Conservation (phyloP, 83 land plant species). For the Thuja plicata region DNA sequence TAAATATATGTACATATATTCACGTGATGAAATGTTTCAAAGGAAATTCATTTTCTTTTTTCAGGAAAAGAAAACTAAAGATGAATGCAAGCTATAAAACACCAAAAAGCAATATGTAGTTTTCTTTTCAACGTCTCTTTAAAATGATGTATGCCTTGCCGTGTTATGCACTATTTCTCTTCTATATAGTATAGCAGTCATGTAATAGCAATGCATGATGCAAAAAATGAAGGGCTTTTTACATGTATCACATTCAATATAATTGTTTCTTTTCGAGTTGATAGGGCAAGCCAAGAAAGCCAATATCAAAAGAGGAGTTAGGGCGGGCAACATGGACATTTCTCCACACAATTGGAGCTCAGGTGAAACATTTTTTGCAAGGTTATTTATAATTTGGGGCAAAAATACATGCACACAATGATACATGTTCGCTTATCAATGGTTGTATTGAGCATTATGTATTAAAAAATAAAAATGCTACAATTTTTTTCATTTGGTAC, state of each 20-base stretch:
- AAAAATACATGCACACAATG: background rate
- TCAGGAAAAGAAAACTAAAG: background rate
- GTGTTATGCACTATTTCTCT: background rate
- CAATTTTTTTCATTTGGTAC: background rate
- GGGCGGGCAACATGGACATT: constrained; percentile 95
- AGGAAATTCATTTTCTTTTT: background rate
- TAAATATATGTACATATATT: background rate
- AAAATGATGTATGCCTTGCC: background rate
- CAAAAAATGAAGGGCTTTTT: background rate
- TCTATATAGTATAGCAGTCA: background rate
- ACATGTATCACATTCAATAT: background rate
- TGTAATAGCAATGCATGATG: background rate
- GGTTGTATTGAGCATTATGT: background rate
- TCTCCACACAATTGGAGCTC: constrained; percentile 88
- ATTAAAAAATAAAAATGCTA: background rate
- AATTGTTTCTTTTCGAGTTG: constrained; percentile 9
- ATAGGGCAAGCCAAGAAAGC: constrained; percentile 35
- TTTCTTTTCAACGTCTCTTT: background rate
- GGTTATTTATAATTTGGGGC: background rate
- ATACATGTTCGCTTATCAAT: background rate
- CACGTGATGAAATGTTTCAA: background rate
- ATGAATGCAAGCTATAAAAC: background rate
- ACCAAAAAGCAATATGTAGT: background rate
- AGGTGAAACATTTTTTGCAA: constrained; percentile 40
- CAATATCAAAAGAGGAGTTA: constrained; percentile 81